Conservation (phyloP, 768 basidiomycete species). For the Suillus luteus region DNA sequence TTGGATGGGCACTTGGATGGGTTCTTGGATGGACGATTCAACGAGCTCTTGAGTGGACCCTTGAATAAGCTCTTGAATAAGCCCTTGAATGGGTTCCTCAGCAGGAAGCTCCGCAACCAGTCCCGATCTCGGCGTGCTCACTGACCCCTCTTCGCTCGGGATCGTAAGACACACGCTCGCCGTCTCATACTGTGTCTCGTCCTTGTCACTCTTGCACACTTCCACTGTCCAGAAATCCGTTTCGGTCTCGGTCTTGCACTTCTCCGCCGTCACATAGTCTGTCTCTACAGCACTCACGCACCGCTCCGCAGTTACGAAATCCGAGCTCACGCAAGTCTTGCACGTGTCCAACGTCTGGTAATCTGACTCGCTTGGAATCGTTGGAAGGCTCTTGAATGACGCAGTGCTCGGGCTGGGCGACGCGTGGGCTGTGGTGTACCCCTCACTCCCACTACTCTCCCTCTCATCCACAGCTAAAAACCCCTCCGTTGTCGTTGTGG, state of each 20-base stretch:
- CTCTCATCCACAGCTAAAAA: slow-evolving; percentile 34
- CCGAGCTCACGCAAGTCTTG: slow-evolving; percentile 42
- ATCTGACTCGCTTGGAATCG: slow-evolving; percentile 57
- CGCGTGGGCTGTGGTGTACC: slow-evolving; percentile 44
- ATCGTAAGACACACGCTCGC: slow-evolving; percentile 43
- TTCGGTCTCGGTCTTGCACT: slow-evolving; percentile 44
- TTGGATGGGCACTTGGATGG: neutral
- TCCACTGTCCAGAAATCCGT: slow-evolving; percentile 53
- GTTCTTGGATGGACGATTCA: no score
- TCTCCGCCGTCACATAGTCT: slow-evolving; percentile 53
- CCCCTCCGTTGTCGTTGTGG: slow-evolving; percentile 32
- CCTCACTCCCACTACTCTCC: slow-evolving; percentile 47
- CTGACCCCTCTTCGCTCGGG: slow-evolving; percentile 33
- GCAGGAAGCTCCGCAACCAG: slow-evolving; percentile 36
- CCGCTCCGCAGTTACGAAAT: slow-evolving; percentile 51
- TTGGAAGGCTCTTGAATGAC: slow-evolving; percentile 59
- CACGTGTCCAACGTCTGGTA: slow-evolving; percentile 46
- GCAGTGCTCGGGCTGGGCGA: slow-evolving; percentile 42
- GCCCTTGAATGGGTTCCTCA: neutral
- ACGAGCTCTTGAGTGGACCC: neutral
- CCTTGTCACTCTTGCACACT: slow-evolving; percentile 35
- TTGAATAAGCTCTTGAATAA: neutral
- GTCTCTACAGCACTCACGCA: slow-evolving; percentile 44
- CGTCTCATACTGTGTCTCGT: slow-evolving; percentile 49
- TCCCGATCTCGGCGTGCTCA: slow-evolving; percentile 37